Evolutionary conservation across 2,329 filamentous ascomycete species (phyloP).

Genomic region (Fusarium globosum): DNA sequence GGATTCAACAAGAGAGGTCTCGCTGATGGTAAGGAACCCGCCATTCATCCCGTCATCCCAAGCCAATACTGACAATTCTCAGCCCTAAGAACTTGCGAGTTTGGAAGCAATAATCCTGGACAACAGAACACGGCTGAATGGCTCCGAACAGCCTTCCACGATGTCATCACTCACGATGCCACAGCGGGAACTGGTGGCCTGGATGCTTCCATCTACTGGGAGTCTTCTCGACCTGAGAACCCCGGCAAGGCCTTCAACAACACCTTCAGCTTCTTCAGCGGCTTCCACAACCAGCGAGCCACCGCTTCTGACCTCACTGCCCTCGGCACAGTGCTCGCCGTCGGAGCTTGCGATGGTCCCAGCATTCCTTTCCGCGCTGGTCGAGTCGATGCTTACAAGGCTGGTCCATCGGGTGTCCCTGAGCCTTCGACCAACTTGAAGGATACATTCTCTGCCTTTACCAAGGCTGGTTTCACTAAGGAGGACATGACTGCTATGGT

Average conservation of each 20-base stretch:
- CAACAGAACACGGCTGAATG: constrained; percentile 43
- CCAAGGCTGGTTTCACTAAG: constrained; percentile 47
- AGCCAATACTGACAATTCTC: not conserved
- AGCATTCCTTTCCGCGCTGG: constrained; percentile 47
- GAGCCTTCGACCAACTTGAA: constrained; percentile 46
- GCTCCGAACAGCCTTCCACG: constrained; percentile 45
- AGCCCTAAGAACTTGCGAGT: constrained; percentile 36
- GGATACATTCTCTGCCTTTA: constrained; percentile 44
- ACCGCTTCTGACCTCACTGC: constrained; percentile 48
- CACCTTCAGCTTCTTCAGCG: constrained; percentile 49
- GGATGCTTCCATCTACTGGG: constrained; percentile 44
- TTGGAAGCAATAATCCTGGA: constrained; percentile 27
- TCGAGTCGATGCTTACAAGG: constrained; percentile 46
- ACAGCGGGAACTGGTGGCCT: constrained; percentile 38
- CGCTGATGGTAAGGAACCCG: not conserved
- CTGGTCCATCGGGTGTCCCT: constrained; percentile 47
- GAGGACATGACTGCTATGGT: constrained; percentile 52
- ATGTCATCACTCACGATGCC: constrained; percentile 39
- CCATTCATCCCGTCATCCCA: rapidly evolving
- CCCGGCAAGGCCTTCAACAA: constrained; percentile 38
- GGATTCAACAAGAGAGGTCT: constrained; percentile 16
- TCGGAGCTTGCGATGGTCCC: constrained; percentile 55
- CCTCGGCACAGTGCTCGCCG: constrained; percentile 45
- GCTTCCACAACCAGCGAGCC: constrained; percentile 13
- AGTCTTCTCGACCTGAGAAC: constrained; percentile 39